These are phyloP conservation scores for Moricandia arvensis DNA, from an alignment of 345 rosid genomes.

Conservation along the genomic window DNA sequence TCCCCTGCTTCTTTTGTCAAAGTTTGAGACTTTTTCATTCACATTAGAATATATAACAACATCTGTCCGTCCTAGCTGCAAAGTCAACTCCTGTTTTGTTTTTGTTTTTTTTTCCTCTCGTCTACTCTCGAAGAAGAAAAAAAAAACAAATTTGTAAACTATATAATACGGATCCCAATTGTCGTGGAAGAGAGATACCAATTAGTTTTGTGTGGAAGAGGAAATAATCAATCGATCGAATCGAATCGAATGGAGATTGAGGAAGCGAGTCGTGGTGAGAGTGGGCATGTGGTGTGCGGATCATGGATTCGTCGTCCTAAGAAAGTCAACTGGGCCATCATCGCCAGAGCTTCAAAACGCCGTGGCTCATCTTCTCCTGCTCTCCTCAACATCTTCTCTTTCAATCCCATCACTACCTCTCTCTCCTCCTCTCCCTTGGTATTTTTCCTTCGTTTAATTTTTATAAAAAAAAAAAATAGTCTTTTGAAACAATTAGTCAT, in stretches of 20 bases:
- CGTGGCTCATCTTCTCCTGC: slow-evolving; percentile 48
- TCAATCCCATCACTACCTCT: slow-evolving; percentile 61
- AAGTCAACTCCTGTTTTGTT: slow-evolving; percentile 32
- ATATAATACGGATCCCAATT: slow-evolving; percentile 17
- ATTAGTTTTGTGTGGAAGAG: not conserved
- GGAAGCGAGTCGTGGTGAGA: slow-evolving; percentile 47
- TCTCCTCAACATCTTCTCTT: slow-evolving; percentile 72
- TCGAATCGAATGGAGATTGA: slow-evolving; percentile 28
- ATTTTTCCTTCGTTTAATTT: not conserved
- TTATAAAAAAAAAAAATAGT: not conserved
- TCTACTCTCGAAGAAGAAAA: not conserved
- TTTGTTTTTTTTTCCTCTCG: slow-evolving; percentile 4
- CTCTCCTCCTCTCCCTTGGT: slow-evolving; percentile 81
- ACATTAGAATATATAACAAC: slow-evolving; percentile 20
- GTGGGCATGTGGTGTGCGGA: slow-evolving; percentile 57
- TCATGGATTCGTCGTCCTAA: slow-evolving; percentile 95
- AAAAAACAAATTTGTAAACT: not conserved
- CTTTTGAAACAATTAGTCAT: not conserved
- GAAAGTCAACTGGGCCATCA: slow-evolving; percentile 56
- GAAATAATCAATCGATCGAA: not conserved
- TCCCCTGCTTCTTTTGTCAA: slow-evolving; percentile 9
- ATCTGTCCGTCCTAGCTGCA: slow-evolving; percentile 15
- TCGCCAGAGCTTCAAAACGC: slow-evolving; percentile 63
- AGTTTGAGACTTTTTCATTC: slow-evolving; percentile 10
- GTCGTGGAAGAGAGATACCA: not conserved